Evolutionary conservation across 805 yeast genomes (phyloP).

Genomic region (Candida lessepsii): DNA sequence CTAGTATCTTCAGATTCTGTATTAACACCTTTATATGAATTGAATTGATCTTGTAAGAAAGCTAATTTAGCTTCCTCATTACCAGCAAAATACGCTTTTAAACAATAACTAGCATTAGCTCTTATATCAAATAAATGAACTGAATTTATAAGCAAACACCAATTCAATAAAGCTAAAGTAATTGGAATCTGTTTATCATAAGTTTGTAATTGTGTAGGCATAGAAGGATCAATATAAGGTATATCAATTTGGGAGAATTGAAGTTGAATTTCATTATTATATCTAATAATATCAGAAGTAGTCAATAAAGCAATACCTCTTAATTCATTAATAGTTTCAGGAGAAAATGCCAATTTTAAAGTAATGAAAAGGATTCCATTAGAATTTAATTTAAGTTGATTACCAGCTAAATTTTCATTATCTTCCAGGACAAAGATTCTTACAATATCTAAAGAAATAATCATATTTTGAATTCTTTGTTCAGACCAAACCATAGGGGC

Average conservation of each 20-base stretch:
- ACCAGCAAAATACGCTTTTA: conserved; percentile 65
- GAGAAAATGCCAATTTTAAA: conserved; percentile 67
- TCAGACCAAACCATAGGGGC: conserved; percentile 69
- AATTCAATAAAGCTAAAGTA: conserved; percentile 68
- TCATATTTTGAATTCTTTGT: conserved; percentile 67
- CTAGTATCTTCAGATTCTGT: no score
- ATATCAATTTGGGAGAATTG: conserved; percentile 82
- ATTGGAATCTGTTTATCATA: conserved; percentile 57
- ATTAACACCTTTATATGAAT: conserved; percentile 23
- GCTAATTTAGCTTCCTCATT: conserved; percentile 60
- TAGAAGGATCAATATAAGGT: conserved; percentile 81
- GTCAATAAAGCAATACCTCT: conserved; percentile 70
- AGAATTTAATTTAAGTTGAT: conserved; percentile 60
- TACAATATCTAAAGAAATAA: conserved; percentile 68
- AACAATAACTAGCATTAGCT: conserved; percentile 62
- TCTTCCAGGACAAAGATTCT: conserved; percentile 70
- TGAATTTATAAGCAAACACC: conserved; percentile 79
- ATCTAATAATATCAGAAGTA: conserved; percentile 71
- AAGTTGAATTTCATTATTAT: conserved; percentile 64
- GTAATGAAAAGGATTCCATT: conserved; percentile 66
- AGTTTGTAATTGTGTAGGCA: conserved; percentile 43
- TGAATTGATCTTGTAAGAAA: conserved; percentile 68
- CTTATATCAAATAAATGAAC: conserved; percentile 83
- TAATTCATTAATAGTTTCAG: conserved; percentile 60
- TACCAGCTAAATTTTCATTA: conserved; percentile 56